Evolutionary conservation across 1,139 yeast species (phyloP).

Genomic region (Petasospora fabianii): DNA sequence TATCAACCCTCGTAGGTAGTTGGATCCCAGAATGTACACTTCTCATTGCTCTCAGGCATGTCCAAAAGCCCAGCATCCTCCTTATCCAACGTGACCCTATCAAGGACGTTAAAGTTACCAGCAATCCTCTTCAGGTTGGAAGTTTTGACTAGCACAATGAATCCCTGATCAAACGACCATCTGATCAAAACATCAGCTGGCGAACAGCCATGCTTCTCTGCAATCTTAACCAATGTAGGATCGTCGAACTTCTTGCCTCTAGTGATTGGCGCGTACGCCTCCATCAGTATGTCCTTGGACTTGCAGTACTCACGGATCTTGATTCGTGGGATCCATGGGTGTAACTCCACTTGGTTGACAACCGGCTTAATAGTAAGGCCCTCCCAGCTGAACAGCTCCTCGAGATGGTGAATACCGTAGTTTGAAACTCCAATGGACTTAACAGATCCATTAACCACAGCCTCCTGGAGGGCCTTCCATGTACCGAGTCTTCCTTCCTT

Average conservation of each 20-base stretch:
- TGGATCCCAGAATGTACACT: slow-evolving; percentile 16
- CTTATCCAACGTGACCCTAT: slow-evolving; percentile 23
- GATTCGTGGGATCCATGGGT: slow-evolving; percentile 43
- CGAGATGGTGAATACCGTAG: slow-evolving; percentile 15
- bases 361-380: slow-evolving; percentile 18
- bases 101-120: slow-evolving; percentile 39
- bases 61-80: slow-evolving; percentile 19
- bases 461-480: slow-evolving; percentile 17
- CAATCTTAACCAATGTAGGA: slow-evolving; percentile 39
- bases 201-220: slow-evolving; percentile 35
- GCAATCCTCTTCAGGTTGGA: slow-evolving; percentile 48
- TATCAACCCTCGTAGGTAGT: slow-evolving; percentile 6
- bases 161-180: slow-evolving; percentile 45
- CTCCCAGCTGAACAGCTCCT: slow-evolving; percentile 15
- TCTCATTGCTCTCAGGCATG: slow-evolving; percentile 18
- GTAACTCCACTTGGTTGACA: slow-evolving; percentile 48
- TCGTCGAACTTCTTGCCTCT: slow-evolving; percentile 46
- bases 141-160: slow-evolving; percentile 71
- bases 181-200: slow-evolving; percentile 41
- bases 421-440: slow-evolving; percentile 22
- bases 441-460: slow-evolving; percentile 15
- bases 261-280: slow-evolving; percentile 30
- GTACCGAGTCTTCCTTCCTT: slow-evolving; percentile 12
- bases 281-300: neutral
- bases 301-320: slow-evolving; percentile 39